Percentiles rank a stretch among this genome's conserved stretches.
Conservation (phyloP, 2,329 filamentous ascomycete genomes). For the Claviceps cyperi region DNA sequence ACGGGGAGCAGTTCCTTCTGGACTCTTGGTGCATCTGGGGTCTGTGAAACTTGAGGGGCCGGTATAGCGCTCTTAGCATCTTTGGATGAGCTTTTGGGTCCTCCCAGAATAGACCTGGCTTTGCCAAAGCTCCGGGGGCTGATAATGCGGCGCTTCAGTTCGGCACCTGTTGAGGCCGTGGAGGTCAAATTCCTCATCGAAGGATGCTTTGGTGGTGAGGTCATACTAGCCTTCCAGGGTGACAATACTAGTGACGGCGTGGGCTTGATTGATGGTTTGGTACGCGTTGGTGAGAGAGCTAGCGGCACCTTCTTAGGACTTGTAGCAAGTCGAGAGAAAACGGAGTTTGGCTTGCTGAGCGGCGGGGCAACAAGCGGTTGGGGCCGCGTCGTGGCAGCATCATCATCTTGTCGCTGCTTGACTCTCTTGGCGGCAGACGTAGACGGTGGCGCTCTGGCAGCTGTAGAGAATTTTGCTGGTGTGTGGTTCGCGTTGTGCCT, state of each 20-base stretch:
- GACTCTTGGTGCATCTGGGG: slow-evolving; percentile 28
- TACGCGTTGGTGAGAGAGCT: slow-evolving; percentile 41
- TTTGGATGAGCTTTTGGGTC: slow-evolving; percentile 20
- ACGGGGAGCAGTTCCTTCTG: slow-evolving; percentile 38
- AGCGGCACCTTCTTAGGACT: slow-evolving; percentile 50
- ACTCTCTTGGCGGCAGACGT: slow-evolving; percentile 48
- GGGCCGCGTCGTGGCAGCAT: slow-evolving; percentile 52
- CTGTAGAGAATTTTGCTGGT: slow-evolving; percentile 7
- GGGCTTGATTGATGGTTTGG: slow-evolving; percentile 12
- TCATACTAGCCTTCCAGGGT: slow-evolving; percentile 31
- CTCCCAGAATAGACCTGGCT: slow-evolving; percentile 43
- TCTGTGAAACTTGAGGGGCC: slow-evolving; percentile 29
- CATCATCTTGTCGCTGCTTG: slow-evolving; percentile 52
- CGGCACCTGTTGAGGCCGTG: slow-evolving; percentile 16
- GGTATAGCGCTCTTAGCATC: slow-evolving; percentile 35
- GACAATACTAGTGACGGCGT: slow-evolving; percentile 23
- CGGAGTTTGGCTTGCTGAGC: slow-evolving; percentile 28
- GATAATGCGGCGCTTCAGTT: slow-evolving; percentile 23
- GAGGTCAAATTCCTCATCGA: slow-evolving; percentile 16
- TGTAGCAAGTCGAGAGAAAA: slow-evolving; percentile 49
- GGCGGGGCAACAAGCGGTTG: slow-evolving; percentile 29
- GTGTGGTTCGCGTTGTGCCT: slow-evolving; percentile 12
- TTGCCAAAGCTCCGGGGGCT: slow-evolving; percentile 38
- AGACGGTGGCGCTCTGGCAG: slow-evolving; percentile 1
- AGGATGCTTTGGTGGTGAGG: slow-evolving; percentile 32